Evolutionary conservation across 2,329 filamentous ascomycete genomes (phyloP), one percentile per base, ranked within the genome.

Genomic region (Ascosphaera apis): DNA sequence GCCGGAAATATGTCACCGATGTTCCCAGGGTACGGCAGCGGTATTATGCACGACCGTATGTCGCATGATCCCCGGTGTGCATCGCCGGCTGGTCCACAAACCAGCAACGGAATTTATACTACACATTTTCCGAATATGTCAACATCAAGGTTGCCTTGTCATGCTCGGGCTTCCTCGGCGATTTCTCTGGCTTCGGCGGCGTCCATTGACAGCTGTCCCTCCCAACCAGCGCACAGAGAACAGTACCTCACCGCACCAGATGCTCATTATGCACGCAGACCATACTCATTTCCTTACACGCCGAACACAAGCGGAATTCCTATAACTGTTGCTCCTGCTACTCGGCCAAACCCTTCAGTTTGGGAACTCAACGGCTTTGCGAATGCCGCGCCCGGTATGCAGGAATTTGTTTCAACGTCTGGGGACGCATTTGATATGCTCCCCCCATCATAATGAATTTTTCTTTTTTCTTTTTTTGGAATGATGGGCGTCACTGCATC

Each of bases 1-100:
- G 70, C 71, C 37, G 50, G 54, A 15, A 51, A 58, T 16, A 49
- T 62, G 19, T 53, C 56, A 3, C 48, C 56, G 4, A 51, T 55
- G 31, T 5, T 21, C 17, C 9, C 31, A 7, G 31, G 31, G 15
- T 33, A 33, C 13, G 31, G 15, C 15, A 33, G 17, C 15, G 31
- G 8, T 4, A 13, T 33, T 4, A 33, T 33, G 18, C 4, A 9
- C 5, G 31, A 33, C 8, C 5, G 4, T 5, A 18, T 33, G 11
- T 21, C 31, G 6, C 31, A 33, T 21, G 15, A 21, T 15, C 15
- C 18, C 4, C 31, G 31, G 18, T 12, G 6, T n/a, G 31, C 11
- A 18, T 33, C 31, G 11, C 31, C 31, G 15, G 31, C 11, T 18
- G 18, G 31, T 17, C 7, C 31, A 21, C 31, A 33, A 21, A 9